A percentile compares a stretch with the other conserved stretches of the same genome.
Conservation (phyloP, 495 filamentous ascomycete species). For the Delitschia confertaspora region DNA sequence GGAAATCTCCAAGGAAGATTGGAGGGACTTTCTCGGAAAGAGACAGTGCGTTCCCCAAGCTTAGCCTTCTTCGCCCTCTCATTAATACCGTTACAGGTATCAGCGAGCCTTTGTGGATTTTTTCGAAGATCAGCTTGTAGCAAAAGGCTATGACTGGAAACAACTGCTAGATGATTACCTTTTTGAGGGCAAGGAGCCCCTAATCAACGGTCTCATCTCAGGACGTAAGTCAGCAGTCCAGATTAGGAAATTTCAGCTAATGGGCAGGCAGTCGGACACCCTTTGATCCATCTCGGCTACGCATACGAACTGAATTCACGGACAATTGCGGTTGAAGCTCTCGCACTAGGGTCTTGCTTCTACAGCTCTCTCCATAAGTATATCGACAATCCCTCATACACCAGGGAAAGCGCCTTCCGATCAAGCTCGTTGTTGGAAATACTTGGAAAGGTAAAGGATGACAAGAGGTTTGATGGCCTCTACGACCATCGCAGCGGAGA, state of each 20-base stretch:
- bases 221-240: constrained; percentile 54
- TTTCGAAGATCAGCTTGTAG: constrained; percentile 78
- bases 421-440: constrained; percentile 57
- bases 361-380: constrained; percentile 74
- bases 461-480: constrained; percentile 50
- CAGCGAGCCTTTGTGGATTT: constrained; percentile 87
- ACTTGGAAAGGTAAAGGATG: constrained; percentile 46
- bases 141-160: constrained; percentile 76
- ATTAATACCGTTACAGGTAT: constrained; percentile 43
- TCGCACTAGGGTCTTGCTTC: constrained; percentile 59
- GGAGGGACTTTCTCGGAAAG: constrained; percentile 74
- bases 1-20: constrained; percentile 73
- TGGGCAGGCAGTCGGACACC: constrained; percentile 61
- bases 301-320: constrained; percentile 73
- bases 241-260: constrained; percentile 1
- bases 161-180: constrained; percentile 64
- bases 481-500: constrained; percentile 49
- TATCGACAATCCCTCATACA: constrained; percentile 60
- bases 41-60: constrained; percentile 40
- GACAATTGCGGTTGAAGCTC: constrained; percentile 76
- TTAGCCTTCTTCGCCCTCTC: not conserved
- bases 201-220: constrained; percentile 67
- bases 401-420: constrained; percentile 37
- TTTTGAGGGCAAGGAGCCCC: constrained; percentile 62
- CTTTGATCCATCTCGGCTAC: constrained; percentile 82